phyloP scores from a whole-genome alignment of 257 asterid genomes.

The Gentiana macrophylla region DNA sequence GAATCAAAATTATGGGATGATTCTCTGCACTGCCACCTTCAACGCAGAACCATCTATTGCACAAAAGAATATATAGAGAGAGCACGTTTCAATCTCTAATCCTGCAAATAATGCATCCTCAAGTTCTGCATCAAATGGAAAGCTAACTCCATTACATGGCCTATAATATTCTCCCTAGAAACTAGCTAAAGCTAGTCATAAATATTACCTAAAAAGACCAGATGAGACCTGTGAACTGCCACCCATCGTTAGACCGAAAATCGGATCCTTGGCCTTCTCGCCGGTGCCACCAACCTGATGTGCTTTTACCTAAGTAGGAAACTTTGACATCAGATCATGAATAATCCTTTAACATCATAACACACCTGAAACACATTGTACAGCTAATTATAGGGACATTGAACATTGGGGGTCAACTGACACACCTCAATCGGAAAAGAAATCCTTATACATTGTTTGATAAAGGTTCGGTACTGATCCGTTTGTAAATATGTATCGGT shows the following conservation, averaged over 20 bases:
- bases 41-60: conserved; percentile 91
- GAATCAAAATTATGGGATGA: conserved; percentile 58
- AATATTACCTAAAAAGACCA: conserved; percentile 64
- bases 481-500: too few species aligned
- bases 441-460: too few species aligned
- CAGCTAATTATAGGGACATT: too few species aligned
- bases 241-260: conserved; percentile 79
- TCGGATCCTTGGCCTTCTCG: conserved; percentile 83
- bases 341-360: neutral
- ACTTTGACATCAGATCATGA: neutral
- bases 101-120: conserved; percentile 76
- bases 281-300: conserved; percentile 74
- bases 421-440: too few species aligned
- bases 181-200: neutral
- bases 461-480: too few species aligned
- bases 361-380: neutral
- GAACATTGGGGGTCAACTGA: too few species aligned
- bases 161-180: conserved; percentile 4
- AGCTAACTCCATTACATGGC: conserved; percentile 14
- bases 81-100: conserved; percentile 56
- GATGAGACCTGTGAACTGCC: conserved; percentile 65
- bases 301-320: conserved; percentile 56
- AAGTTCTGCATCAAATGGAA: conserved; percentile 31
- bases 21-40: conserved; percentile 56
- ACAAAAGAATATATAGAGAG: conserved; percentile 45